Conservation (phyloP, 2,329 filamentous ascomycete species). For the Coniochaeta ligniaria region DNA sequence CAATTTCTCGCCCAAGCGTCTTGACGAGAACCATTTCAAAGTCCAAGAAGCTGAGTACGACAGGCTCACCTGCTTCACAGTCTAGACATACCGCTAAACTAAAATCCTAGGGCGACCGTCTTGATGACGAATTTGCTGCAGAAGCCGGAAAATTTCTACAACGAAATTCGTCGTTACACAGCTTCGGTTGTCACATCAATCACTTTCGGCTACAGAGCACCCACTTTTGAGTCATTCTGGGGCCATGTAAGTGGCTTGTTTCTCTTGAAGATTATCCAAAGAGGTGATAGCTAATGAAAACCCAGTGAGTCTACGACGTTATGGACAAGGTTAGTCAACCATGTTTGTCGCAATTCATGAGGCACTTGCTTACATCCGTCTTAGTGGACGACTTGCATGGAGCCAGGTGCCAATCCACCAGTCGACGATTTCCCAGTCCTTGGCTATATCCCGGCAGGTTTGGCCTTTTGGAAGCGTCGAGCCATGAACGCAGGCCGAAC, state of each 20-base stretch:
- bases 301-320: conserved; percentile 29
- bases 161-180: neutral
- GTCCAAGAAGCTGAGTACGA: conserved; percentile 32
- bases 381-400: conserved; percentile 29
- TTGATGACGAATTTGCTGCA: no score
- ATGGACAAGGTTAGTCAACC: no score
- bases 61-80: neutral
- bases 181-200: conserved; percentile 2
- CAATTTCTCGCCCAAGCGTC: conserved; percentile 29
- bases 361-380: no score
- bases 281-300: no score
- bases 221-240: conserved; percentile 3
- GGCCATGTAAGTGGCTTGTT: neutral
- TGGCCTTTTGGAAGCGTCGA: no score
- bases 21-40: conserved; percentile 29
- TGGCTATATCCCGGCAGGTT: conserved; percentile 23
- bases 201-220: conserved; percentile 3
- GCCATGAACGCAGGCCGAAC: no score
- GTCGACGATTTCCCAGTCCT: conserved; percentile 34
- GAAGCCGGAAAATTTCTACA: no score
- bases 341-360: no score
- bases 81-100: no score
- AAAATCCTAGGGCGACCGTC: no score
- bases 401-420: conserved; percentile 34
- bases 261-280: no score